phyloP scores from a whole-genome alignment of 805 yeast species.

The Sugiyamaella floridensis region DNA sequence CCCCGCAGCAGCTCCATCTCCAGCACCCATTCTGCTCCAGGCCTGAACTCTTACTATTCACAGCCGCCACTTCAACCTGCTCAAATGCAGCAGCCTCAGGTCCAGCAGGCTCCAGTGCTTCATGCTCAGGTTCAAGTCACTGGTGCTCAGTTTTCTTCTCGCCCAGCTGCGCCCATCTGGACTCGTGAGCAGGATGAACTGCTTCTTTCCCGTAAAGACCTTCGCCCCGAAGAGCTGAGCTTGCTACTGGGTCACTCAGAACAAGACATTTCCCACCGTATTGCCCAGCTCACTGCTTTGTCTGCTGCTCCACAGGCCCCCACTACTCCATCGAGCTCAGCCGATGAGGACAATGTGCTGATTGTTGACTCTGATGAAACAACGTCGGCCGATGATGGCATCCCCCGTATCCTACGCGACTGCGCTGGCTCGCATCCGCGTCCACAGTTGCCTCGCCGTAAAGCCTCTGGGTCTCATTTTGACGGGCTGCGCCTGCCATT shows the following conservation, averaged over 20 bases:
- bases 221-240: slow-evolving; percentile 65
- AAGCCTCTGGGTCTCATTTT: slow-evolving; percentile 11
- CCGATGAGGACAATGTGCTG: slow-evolving; percentile 2
- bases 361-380: slow-evolving; percentile 5
- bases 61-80: neutral
- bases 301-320: slow-evolving; percentile 1
- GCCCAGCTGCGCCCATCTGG: slow-evolving; percentile 30
- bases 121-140: slow-evolving; percentile 9
- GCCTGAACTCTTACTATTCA: neutral
- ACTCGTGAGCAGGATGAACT: slow-evolving; percentile 64
- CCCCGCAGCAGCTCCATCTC: neutral
- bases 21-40: neutral
- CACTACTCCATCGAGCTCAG: neutral
- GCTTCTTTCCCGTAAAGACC: slow-evolving; percentile 47
- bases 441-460: slow-evolving; percentile 6
- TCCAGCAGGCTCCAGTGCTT: neutral
- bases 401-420: slow-evolving; percentile 5
- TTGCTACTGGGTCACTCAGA: slow-evolving; percentile 64
- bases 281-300: slow-evolving; percentile 7
- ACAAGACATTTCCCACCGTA: slow-evolving; percentile 45
- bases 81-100: slow-evolving; percentile 9
- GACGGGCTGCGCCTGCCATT: slow-evolving; percentile 16
- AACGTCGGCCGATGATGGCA: neutral
- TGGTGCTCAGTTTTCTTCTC: slow-evolving; percentile 9
- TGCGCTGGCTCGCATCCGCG: slow-evolving; percentile 8